Evolutionary conservation across 2,329 filamentous ascomycete species (phyloP), one percentile per base, ranked within the genome.

Genomic region (Arthroderma uncinatum): DNA sequence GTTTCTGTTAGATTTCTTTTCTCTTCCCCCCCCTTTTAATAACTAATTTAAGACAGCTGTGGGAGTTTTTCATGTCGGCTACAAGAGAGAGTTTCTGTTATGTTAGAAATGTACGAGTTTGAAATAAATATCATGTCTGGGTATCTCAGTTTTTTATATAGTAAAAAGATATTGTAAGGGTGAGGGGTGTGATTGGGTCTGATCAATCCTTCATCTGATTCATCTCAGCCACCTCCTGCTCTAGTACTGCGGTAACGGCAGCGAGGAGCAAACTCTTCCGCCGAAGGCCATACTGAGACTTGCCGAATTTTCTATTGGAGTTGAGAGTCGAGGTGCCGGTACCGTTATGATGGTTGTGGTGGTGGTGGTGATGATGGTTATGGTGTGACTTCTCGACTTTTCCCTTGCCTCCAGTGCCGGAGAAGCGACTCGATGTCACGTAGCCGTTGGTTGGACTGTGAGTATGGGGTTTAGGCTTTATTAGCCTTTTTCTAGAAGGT

Each of bases 221-320:
- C 9, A 10, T 12, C 19, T 30, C 50, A 19, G 25, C 33, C 10
- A 52, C 42, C 44, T 62, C 61, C 25, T 54, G 58, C 55, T 62
- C 60, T 9, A 59, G 55, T 10, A 59, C 60, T 6, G 61, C 61
- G 0, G 60, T 56, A 12, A 63, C 60, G n/a, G 61, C 61, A 25
- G 60, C 61, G 10, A 63, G 47, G 2, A 63, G 58, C 12, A 63
- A 34, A 25, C 61, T 63, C 55, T 56, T 60, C 28, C 61, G 57
- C 8, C 61, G 60, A 16, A 63, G 57, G 3, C 58, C 59, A 14
- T 36, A 57, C 2, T 56, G 50, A 12, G 48, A 55, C 47, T 53
- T 53, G 19, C 19, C 48, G 8, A 16, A 40, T 37, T 21, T 36
- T 36, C 50, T 53, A 37, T 10, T 23, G 4, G 50, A 21, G 14